These are phyloP conservation scores for Paramyrothecium roridum DNA, from an alignment of 2,329 filamentous ascomycete genomes.

Conservation along the genomic window DNA sequence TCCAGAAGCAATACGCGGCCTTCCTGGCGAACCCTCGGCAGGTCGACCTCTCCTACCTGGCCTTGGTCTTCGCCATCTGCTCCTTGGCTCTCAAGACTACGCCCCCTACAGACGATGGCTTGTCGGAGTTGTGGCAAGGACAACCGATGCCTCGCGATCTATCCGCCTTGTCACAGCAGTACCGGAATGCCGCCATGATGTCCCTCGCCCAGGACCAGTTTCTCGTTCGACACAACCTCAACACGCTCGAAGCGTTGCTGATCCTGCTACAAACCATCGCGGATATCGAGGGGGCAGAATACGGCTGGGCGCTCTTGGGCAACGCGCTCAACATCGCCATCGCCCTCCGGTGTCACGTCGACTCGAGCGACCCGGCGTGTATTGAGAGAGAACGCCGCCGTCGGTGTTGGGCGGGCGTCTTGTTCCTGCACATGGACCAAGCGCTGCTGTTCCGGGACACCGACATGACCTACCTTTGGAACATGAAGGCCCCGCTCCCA, in stretches of 20 bases:
- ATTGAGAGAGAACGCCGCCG: conserved; percentile 11
- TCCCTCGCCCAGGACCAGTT: conserved; percentile 11
- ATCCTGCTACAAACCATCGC: conserved; percentile 9
- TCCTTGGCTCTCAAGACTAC: conserved; percentile 8
- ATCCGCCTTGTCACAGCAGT: not conserved
- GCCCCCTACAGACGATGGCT: conserved; percentile 5
- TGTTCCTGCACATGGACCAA: conserved; percentile 12
- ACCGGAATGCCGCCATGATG: conserved; percentile 8
- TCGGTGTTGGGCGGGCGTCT: conserved; percentile 14
- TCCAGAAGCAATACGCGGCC: conserved; percentile 9
- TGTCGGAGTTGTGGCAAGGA: conserved; percentile 5
- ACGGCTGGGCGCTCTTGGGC: conserved; percentile 12
- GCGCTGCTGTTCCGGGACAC: conserved; percentile 11
- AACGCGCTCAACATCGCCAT: conserved; percentile 10
- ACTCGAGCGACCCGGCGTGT: not conserved
- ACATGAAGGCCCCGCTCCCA: conserved; percentile 7
- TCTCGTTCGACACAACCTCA: conserved; percentile 9
- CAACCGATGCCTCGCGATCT: not conserved
- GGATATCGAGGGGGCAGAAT: conserved; percentile 8
- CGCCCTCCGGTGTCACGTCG: conserved; percentile 8
- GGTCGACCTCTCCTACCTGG: conserved; percentile 10
- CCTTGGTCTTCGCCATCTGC: conserved; percentile 11
- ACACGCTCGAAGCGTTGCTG: conserved; percentile 10
- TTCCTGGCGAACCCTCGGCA: conserved; percentile 4
- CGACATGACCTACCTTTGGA: conserved; percentile 6